phyloP scores from a whole-genome alignment of 2,329 filamentous ascomycete species.

The Aspergillus brunneoviolaceus region DNA sequence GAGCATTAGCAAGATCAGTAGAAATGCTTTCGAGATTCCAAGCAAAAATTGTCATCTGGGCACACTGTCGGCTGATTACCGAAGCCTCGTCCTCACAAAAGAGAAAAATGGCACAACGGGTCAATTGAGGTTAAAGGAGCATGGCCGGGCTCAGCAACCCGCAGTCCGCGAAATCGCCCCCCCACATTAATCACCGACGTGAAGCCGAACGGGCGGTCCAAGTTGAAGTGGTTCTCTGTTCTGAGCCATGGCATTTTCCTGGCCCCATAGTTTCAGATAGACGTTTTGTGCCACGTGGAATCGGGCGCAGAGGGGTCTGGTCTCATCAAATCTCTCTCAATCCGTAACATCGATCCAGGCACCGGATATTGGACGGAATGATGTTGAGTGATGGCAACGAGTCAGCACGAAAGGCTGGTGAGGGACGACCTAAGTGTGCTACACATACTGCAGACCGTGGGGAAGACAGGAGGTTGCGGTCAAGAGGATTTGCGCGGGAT shows the following conservation, averaged over 20 bases:
- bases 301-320: constrained; percentile 6
- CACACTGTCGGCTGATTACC: neutral
- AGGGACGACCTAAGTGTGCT: too few relatives aligned
- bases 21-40: too few relatives aligned
- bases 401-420: neutral
- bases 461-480: neutral
- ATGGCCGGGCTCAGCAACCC: neutral
- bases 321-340: constrained; percentile 10
- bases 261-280: constrained; percentile 11
- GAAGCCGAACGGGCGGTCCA: constrained; percentile 20
- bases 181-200: constrained; percentile 15
- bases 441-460: neutral
- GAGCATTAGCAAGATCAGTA: too few relatives aligned
- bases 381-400: neutral
- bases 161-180: constrained; percentile 12
- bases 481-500: neutral
- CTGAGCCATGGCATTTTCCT: constrained; percentile 1
- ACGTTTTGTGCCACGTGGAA: constrained; percentile 18
- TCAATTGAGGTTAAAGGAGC: neutral
- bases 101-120: neutral
- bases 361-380: neutral
- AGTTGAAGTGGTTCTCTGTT: constrained; percentile 14
- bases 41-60: too few relatives aligned
- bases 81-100: neutral
- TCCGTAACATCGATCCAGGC: neutral